These are phyloP conservation scores for Terana coerulea DNA, from an alignment of 768 basidiomycete genomes.

Conservation along the genomic window DNA sequence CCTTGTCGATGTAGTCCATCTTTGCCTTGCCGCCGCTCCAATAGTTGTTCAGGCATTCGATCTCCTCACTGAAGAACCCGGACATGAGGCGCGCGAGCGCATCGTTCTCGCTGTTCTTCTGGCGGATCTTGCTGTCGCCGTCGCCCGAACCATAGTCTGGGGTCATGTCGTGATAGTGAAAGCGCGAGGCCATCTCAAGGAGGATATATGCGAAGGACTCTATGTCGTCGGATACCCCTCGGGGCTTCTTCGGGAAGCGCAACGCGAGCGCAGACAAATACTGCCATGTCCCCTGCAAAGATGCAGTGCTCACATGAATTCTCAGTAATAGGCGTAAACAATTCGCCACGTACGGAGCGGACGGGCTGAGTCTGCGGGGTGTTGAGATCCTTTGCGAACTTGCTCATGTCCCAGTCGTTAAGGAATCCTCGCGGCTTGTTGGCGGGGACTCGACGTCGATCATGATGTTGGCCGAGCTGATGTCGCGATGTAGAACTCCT, in stretches of 20 bases:
- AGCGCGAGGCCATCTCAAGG: background rate
- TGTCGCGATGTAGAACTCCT: background rate
- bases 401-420: constrained; percentile 7
- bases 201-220: constrained; percentile 1
- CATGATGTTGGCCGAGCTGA: constrained; percentile 1
- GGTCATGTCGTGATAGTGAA: background rate
- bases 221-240: background rate
- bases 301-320: background rate
- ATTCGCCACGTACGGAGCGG: too few species aligned
- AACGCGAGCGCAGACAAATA: background rate
- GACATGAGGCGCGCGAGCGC: background rate
- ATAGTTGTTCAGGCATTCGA: background rate
- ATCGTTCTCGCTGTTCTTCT: background rate
- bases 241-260: background rate
- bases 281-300: constrained; percentile 3
- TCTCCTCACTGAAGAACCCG: background rate
- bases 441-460: background rate
- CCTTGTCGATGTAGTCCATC: background rate
- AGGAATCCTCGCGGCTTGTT: constrained; percentile 1
- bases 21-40: background rate
- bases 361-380: background rate
- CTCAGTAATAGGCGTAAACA: too few species aligned
- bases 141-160: background rate
- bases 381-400: background rate
- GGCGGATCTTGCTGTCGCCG: background rate